phyloP scores from a whole-genome alignment of 768 basidiomycete species.

The Amylocystis lapponica region DNA sequence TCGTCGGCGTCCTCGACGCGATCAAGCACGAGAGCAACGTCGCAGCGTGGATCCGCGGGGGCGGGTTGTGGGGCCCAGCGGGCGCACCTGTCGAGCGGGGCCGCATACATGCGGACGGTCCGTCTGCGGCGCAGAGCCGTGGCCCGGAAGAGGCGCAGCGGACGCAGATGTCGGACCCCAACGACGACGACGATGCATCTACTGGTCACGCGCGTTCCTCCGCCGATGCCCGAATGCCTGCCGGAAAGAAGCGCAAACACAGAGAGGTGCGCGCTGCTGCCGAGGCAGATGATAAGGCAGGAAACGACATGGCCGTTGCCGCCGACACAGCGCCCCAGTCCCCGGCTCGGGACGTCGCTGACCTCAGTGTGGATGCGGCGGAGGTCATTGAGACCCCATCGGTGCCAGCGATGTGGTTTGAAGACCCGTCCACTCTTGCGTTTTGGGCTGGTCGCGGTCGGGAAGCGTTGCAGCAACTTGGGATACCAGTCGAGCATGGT shows the following conservation, averaged over 20 bases:
- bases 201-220: not conserved
- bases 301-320: not conserved
- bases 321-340: not conserved
- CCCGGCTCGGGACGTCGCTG: not conserved
- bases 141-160: not conserved
- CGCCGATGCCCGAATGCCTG: not conserved
- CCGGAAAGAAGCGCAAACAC: conserved; percentile 8
- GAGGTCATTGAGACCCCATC: conserved; percentile 8
- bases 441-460: conserved; percentile 53
- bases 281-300: not conserved
- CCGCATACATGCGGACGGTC: not conserved
- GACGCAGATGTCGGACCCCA: not conserved
- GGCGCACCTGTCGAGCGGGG: not conserved
- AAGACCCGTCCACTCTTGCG: conserved; percentile 32
- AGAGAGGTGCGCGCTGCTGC: not conserved
- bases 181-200: not conserved
- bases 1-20: conserved; percentile 60
- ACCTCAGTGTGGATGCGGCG: conserved; percentile 1
- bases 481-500: conserved; percentile 43
- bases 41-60: conserved; percentile 58
- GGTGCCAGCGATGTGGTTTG: conserved; percentile 43
- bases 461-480: conserved; percentile 40
- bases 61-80: conserved; percentile 38
- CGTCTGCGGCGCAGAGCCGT: not conserved
- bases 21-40: conserved; percentile 57